Evolutionary conservation across 2,329 filamentous ascomycete genomes (phyloP).

Genomic region (Sporothrix globosa): DNA sequence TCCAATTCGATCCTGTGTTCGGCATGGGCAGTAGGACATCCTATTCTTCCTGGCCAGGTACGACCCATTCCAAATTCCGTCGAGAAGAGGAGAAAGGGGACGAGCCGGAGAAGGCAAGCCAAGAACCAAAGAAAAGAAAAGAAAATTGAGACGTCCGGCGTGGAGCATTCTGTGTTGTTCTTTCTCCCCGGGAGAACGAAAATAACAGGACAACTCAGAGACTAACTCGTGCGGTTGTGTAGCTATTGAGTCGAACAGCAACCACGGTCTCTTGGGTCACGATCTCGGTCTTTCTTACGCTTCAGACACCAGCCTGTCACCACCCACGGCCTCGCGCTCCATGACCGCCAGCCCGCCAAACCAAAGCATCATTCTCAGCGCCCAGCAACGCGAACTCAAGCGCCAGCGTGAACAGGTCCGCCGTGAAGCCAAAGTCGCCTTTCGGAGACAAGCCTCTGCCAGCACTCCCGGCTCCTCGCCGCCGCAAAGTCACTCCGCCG

Average conservation of each 20-base stretch:
- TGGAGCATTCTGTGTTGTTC: background rate
- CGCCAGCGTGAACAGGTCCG: conserved; percentile 63
- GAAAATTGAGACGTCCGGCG: background rate
- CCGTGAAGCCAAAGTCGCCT: conserved; percentile 59
- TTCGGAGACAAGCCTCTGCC: conserved; percentile 45
- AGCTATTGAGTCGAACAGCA: conserved; percentile 43
- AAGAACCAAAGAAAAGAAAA: conserved; percentile 1
- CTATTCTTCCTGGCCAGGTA: conserved; percentile 36
- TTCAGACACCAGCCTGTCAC: conserved; percentile 57
- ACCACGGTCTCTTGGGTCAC: conserved; percentile 48
- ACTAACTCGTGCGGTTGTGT: conserved; percentile 36
- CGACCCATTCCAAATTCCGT: conserved; percentile 22
- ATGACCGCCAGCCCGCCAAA: conserved; percentile 62
- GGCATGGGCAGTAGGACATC: conserved; percentile 35
- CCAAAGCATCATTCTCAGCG: conserved; percentile 50
- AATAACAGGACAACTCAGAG: background rate
- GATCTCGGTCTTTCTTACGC: conserved; percentile 52
- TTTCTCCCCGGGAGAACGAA: conserved; percentile 15
- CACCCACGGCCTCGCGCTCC: conserved; percentile 55
- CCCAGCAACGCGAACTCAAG: conserved; percentile 65
- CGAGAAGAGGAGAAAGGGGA: conserved; percentile 14
- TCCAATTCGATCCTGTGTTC: conserved; percentile 37
- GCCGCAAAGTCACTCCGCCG: background rate
- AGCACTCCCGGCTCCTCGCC: conserved; percentile 21
- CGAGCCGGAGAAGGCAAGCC: background rate